A percentile compares a stretch with the other conserved stretches of the same genome.
Evolutionary conservation across 2,329 filamentous ascomycete genomes (phyloP).

Genomic region (Cladosporium sp.): DNA sequence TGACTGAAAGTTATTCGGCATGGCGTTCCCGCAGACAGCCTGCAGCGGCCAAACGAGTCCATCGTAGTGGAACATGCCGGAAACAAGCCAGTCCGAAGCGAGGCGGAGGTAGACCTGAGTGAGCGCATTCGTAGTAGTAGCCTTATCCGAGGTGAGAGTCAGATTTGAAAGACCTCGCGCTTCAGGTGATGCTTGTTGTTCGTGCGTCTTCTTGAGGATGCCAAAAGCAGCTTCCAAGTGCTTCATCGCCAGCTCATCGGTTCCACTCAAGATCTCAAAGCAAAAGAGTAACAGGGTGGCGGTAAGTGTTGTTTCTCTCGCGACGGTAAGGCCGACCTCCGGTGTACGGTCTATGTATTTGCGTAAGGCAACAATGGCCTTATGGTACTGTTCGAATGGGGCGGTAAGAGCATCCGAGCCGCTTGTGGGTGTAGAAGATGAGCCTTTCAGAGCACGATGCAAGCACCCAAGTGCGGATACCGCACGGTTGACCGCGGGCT

Average conservation of each 20-base stretch:
- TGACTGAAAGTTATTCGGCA: constrained; percentile 10
- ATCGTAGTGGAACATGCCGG: not conserved
- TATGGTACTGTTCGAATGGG: constrained; percentile 2
- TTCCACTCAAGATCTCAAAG: constrained; percentile 13
- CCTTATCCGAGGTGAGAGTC: not conserved
- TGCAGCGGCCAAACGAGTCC: constrained; percentile 8
- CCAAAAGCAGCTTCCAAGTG: constrained; percentile 10
- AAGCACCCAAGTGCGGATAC: constrained; percentile 3
- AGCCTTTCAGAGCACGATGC: not conserved
- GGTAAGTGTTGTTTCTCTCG: constrained; percentile 11
- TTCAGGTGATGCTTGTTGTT: not conserved
- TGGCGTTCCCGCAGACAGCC: constrained; percentile 2
- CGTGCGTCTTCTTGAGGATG: not conserved
- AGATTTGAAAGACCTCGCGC: not conserved
- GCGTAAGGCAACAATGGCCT: not conserved
- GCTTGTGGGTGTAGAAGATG: not conserved
- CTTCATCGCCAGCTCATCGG: constrained; percentile 12
- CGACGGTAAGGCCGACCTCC: not conserved
- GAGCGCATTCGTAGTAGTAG: constrained; percentile 1
- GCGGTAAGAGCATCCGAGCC: not conserved
- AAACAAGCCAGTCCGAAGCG: constrained; percentile 12
- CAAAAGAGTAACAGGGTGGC: constrained; percentile 15
- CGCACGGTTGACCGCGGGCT: not conserved
- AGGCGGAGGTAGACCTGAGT: constrained; percentile 13
- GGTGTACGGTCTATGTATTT: constrained; percentile 3